Evolutionary conservation across 2,329 filamentous ascomycete species (phyloP).

Genomic region (Exserohilum rostratum): DNA sequence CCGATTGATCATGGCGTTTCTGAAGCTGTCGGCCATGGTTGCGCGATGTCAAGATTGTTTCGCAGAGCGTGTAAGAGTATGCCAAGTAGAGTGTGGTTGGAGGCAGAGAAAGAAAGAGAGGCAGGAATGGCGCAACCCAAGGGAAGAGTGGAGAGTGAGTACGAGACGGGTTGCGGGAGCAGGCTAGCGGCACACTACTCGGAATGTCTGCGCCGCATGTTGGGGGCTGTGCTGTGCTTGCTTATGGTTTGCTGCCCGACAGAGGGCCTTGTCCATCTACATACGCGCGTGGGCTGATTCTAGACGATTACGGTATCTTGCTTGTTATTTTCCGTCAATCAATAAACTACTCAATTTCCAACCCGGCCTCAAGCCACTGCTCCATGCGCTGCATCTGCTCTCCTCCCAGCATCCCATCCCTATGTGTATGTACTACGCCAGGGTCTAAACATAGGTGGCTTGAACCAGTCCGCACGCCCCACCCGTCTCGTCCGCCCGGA

Average conservation of each 20-base stretch:
- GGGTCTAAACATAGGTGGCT: neutral
- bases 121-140: slow-evolving; percentile 2
- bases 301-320: too few relatives aligned
- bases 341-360: too few relatives aligned
- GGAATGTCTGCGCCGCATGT: slow-evolving; percentile 22
- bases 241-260: slow-evolving; percentile 1
- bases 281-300: too few relatives aligned
- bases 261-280: neutral
- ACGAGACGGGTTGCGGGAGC: slow-evolving; percentile 12
- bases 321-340: neutral
- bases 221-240: slow-evolving; percentile 24
- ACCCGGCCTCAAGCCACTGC: too few relatives aligned
- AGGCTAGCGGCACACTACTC: slow-evolving; percentile 16
- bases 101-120: slow-evolving; percentile 5
- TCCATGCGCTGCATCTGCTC: too few relatives aligned
- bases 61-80: neutral
- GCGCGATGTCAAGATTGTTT: too few relatives aligned
- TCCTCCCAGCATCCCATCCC: too few relatives aligned
- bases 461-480: neutral
- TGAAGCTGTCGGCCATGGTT: slow-evolving; percentile 53
- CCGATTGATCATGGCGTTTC: slow-evolving; percentile 73
- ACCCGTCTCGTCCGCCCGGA: neutral
- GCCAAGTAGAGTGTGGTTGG: neutral
- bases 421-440: too few relatives aligned
- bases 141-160: slow-evolving; percentile 11